A percentile compares a stretch with the other conserved stretches of the same genome.
These are phyloP conservation scores for Trypanosoma brucei DNA, from an alignment of 208 protist species.

Conservation along the genomic window DNA sequence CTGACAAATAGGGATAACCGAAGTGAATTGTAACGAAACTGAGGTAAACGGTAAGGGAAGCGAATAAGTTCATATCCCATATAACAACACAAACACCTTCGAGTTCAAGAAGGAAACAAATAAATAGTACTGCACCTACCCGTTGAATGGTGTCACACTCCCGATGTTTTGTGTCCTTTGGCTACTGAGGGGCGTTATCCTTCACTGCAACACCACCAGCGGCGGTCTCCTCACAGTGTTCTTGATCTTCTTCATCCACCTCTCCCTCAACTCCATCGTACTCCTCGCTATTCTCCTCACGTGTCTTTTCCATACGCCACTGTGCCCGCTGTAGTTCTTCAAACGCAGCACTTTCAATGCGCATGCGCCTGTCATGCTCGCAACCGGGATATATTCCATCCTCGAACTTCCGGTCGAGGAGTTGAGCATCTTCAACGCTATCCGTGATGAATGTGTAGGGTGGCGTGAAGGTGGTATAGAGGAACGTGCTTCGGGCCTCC, in stretches of 20 bases:
- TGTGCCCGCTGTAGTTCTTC: conserved; percentile 46
- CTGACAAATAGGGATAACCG: no score
- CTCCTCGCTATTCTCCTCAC: conserved; percentile 12
- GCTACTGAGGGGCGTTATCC: background rate
- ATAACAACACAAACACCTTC: no score
- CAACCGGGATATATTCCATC: conserved; percentile 84
- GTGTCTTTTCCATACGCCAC: conserved; percentile 43
- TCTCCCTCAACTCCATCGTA: conserved; percentile 21
- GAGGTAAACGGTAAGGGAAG: no score
- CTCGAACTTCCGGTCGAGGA: conserved; percentile 88
- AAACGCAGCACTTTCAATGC: conserved; percentile 55
- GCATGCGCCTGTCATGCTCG: conserved; percentile 67
- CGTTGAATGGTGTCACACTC: no score
- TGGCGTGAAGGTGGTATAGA: conserved; percentile 85
- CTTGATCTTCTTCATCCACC: background rate
- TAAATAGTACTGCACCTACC: no score
- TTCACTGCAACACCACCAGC: background rate
- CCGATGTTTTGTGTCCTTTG: no score
- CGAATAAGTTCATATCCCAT: no score
- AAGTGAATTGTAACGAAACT: no score
- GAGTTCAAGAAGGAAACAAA: no score
- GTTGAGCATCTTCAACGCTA: conserved; percentile 55
- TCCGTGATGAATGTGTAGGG: conserved; percentile 69
- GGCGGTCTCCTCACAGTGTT: background rate
- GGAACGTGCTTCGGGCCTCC: conserved; percentile 85